These are phyloP conservation scores for Globisporangium nagaii DNA, from an alignment of 352 stramenopile species.

Conservation along the genomic window DNA sequence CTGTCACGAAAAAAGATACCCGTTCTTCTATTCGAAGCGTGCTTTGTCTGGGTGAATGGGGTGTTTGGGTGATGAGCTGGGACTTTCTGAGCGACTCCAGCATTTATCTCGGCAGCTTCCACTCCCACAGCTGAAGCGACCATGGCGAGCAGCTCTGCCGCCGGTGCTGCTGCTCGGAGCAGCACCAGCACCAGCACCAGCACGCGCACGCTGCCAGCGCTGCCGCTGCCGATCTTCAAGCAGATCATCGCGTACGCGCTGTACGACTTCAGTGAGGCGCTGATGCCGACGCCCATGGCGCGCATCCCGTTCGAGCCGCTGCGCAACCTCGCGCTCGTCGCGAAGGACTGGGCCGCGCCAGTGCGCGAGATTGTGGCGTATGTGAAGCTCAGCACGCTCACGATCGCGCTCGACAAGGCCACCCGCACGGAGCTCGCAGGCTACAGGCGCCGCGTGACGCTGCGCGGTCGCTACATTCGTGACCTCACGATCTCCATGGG, in stretches of 20 bases:
- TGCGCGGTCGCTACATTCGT: conserved; percentile 19
- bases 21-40: too few relatives aligned
- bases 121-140: too few relatives aligned
- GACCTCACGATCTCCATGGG: conserved; percentile 27
- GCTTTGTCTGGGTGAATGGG: too few relatives aligned
- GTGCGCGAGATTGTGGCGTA: conserved; percentile 26
- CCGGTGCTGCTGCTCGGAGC: not conserved
- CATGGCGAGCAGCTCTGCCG: not conserved
- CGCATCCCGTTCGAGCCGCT: conserved; percentile 8
- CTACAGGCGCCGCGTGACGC: conserved; percentile 11
- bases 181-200: not conserved
- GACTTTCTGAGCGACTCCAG: too few relatives aligned
- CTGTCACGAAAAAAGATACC: too few relatives aligned
- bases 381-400: conserved; percentile 18
- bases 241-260: conserved; percentile 25
- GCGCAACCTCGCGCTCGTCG: conserved; percentile 24
- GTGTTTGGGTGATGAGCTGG: too few relatives aligned
- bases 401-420: conserved; percentile 24
- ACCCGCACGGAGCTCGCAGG: conserved; percentile 16
- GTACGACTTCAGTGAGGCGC: conserved; percentile 13
- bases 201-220: not conserved
- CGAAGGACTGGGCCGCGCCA: conserved; percentile 22
- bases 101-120: too few relatives aligned
- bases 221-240: conserved; percentile 28
- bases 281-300: conserved; percentile 4